Conservation (phyloP, 2,329 filamentous ascomycete genomes). For the Teratosphaeria gauchensis region DNA sequence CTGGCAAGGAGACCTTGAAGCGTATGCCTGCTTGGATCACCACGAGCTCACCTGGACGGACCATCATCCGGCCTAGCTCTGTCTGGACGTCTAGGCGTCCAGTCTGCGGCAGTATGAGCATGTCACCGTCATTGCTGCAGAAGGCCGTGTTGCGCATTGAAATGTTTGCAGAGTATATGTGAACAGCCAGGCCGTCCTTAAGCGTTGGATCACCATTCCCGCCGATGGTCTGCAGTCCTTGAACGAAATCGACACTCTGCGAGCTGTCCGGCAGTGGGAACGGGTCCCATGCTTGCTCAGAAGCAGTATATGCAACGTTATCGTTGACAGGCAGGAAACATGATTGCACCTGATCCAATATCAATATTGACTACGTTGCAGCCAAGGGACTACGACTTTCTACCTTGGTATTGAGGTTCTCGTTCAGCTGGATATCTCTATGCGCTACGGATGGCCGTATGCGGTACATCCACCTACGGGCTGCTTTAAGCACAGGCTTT, state of each 20-base stretch:
- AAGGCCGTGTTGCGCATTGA: constrained; percentile 44
- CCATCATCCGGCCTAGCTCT: constrained; percentile 52
- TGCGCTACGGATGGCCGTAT: constrained; percentile 21
- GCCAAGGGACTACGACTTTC: not conserved
- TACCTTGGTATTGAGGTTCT: not conserved
- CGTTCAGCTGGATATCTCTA: not conserved
- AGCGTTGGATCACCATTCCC: constrained; percentile 14
- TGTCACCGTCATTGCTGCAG: constrained; percentile 68
- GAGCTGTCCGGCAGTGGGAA: constrained; percentile 7
- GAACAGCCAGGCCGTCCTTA: constrained; percentile 12
- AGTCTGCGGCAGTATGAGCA: constrained; percentile 54
- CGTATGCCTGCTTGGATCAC: constrained; percentile 56
- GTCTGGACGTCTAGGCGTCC: constrained; percentile 57
- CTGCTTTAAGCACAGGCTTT: not conserved
- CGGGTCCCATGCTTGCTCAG: constrained; percentile 8
- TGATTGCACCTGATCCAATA: constrained; percentile 4
- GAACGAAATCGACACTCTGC: constrained; percentile 10
- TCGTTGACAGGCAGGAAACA: constrained; percentile 9
- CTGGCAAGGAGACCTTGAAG: constrained; percentile 47
- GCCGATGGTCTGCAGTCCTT: constrained; percentile 14
- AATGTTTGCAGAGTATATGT: constrained; percentile 12
- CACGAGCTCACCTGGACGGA: constrained; percentile 54
- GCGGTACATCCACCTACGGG: constrained; percentile 22
- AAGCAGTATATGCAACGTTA: constrained; percentile 4
- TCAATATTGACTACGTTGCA: not conserved